Evolutionary conservation across 257 asterid species (phyloP).

Genomic region (Solanum ossicruentum): DNA sequence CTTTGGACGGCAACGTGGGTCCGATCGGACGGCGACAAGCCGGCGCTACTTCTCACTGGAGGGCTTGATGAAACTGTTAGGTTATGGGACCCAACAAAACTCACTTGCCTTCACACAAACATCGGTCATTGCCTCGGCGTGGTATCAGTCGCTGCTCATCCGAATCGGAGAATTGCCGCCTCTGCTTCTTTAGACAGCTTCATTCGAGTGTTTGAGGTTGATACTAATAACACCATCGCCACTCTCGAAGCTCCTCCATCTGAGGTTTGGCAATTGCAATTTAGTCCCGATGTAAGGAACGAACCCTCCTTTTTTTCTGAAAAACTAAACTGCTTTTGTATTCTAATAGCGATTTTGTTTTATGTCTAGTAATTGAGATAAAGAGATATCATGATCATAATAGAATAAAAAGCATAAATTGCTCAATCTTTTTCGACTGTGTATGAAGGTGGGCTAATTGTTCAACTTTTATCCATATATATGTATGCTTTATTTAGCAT

Average conservation of each 20-base stretch:
- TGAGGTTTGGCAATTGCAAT: constrained; percentile 92
- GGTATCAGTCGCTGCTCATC: constrained; percentile 83
- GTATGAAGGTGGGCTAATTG: not conserved
- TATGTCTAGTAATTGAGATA: not conserved
- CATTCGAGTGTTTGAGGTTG: constrained; percentile 73
- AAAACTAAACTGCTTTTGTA: not conserved
- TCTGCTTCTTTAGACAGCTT: constrained; percentile 89
- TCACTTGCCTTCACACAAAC: constrained; percentile 36
- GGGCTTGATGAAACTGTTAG: constrained; percentile 93
- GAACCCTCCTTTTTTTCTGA: not conserved
- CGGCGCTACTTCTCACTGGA: constrained; percentile 69
- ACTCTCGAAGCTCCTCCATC: constrained; percentile 98
- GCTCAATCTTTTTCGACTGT: not conserved
- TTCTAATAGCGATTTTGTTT: not conserved
- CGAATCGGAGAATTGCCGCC: constrained; percentile 84
- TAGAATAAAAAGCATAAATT: not conserved
- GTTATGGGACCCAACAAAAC: constrained; percentile 59
- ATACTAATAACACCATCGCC: constrained; percentile 63
- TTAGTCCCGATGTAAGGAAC: constrained; percentile 59
- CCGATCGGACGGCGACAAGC: constrained; percentile 29
- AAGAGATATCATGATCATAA: not conserved
- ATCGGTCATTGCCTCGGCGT: constrained; percentile 95
- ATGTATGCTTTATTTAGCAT: not conserved
- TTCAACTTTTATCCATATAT: not conserved
- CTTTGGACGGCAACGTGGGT: constrained; percentile 91